phyloP scores from a whole-genome alignment of 345 rosid species.

The Salix purpurea region DNA sequence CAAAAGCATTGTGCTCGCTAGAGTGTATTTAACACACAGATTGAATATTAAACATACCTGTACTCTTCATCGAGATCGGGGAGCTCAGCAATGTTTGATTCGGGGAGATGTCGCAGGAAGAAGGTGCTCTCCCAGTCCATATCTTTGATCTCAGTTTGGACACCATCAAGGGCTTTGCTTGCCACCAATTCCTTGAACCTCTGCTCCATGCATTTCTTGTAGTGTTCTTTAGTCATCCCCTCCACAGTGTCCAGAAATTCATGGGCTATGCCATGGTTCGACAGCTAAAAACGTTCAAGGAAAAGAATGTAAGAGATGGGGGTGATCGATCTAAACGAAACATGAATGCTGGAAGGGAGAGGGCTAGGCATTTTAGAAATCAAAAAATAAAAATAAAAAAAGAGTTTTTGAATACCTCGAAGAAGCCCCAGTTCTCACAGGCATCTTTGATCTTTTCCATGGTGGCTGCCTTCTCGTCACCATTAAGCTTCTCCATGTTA shows the following conservation, averaged over 20 bases:
- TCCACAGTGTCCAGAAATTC: conserved; percentile 75
- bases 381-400: too few relatives aligned
- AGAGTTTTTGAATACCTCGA: conserved; percentile 50
- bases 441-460: conserved; percentile 85
- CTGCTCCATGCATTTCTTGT: conserved; percentile 81
- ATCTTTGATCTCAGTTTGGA: conserved; percentile 58
- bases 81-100: conserved; percentile 53
- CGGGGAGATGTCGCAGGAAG: conserved; percentile 65
- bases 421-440: conserved; percentile 98
- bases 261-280: conserved; percentile 70
- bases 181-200: conserved; percentile 72
- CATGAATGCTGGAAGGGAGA: neutral
- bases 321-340: neutral
- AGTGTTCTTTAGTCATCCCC: conserved; percentile 67
- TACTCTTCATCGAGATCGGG: conserved; percentile 73
- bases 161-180: conserved; percentile 56
- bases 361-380: neutral
- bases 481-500: conserved; percentile 55
- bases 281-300: conserved; percentile 27
- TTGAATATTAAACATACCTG: conserved; percentile 37
- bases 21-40: neutral
- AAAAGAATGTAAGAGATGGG: neutral
- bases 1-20: neutral
- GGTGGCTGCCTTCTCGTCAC: conserved; percentile 50
- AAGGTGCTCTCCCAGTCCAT: conserved; percentile 96